Evolutionary conservation across 495 filamentous ascomycete species (phyloP), one percentile per base, ranked within the genome.

Genomic region (Aspergillus cavernicola): DNA sequence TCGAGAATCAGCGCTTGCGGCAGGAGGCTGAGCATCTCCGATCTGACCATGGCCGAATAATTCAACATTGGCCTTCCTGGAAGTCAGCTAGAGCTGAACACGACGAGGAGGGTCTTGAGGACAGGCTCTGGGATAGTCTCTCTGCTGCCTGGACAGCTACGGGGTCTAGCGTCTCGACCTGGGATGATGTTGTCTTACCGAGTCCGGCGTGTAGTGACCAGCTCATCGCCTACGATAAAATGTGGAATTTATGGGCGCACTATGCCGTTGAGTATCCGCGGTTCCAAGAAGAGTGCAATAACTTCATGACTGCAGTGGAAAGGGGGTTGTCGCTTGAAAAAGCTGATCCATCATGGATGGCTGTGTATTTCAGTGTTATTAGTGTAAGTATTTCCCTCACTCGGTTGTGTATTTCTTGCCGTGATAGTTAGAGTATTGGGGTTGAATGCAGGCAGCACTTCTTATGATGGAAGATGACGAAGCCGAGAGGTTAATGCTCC

Each of bases 381-480:
- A 46, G 43, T 31, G 43, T 46, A 19, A 33, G n/a, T 28, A 4
- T 15, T 15, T 9, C 41, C 28, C 10, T 31, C 41, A 3, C 12
- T n/a, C n/a, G n/a, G n/a, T n/a, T n/a, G n/a, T n/a, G n/a, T 26
- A 12, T 12, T 3, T 2, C 22, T 24, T 19, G n/a, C n/a, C n/a
- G n/a, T n/a, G n/a, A n/a, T n/a, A n/a, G n/a, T n/a, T n/a, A n/a
- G 10, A 13, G 32, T 35, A n/a, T n/a, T n/a, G n/a, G n/a, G n/a
- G 24, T 28, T 46, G 1, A 10, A 29, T 7, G 15, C 16, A 46
- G 43, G 43, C 43, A 1, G 43, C 43, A 32, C 24, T 46, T 16
- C 43, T 46, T 15, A 46, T 46, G 43, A 46, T 46, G 43, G 24
- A 24, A 4, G 43, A 46, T 18, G 43, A 46, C 28, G 43, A 46